Evolutionary conservation across 139 green algal genomes (phyloP).

Genomic region (Coccomyxa sp.): DNA sequence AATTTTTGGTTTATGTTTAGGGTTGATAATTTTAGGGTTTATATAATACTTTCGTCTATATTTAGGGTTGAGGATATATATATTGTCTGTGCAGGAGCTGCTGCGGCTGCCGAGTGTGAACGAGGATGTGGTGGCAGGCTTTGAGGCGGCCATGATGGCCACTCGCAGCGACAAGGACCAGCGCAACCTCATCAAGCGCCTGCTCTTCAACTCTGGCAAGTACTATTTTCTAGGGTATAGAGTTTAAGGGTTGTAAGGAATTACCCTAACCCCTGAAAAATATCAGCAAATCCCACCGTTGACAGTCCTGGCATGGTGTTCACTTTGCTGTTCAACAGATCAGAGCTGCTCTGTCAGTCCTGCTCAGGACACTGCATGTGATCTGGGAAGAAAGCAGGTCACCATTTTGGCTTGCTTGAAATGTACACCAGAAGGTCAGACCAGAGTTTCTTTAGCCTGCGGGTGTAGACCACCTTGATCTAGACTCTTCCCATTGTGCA

Average conservation of each 20-base stretch:
- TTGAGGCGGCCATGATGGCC: slow-evolving; percentile 18
- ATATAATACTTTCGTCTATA: background rate
- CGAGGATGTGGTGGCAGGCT: background rate
- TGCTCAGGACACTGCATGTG: background rate
- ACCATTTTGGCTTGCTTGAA: no score
- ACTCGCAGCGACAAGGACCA: slow-evolving; percentile 70
- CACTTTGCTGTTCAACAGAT: background rate
- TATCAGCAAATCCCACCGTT: no score
- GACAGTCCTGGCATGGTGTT: background rate
- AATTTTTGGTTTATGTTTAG: background rate
- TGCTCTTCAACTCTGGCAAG: slow-evolving; percentile 41
- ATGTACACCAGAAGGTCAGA: no score
- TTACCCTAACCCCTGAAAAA: background rate
- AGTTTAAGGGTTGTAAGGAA: no score
- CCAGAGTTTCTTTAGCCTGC: no score
- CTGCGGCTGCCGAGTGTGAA: background rate
- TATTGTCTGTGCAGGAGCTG: background rate
- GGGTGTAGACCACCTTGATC: background rate
- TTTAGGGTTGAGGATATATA: background rate
- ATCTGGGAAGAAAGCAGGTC: background rate
- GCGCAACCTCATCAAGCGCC: slow-evolving; percentile 51
- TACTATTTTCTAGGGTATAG: background rate
- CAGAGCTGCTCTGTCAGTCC: no score
- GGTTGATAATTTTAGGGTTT: background rate
- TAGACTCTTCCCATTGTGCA: background rate